Evolutionary conservation across 1,284 basidiomycete genomes (phyloP), one percentile per base, ranked within the genome.

Genomic region (Puccinia coronata): DNA sequence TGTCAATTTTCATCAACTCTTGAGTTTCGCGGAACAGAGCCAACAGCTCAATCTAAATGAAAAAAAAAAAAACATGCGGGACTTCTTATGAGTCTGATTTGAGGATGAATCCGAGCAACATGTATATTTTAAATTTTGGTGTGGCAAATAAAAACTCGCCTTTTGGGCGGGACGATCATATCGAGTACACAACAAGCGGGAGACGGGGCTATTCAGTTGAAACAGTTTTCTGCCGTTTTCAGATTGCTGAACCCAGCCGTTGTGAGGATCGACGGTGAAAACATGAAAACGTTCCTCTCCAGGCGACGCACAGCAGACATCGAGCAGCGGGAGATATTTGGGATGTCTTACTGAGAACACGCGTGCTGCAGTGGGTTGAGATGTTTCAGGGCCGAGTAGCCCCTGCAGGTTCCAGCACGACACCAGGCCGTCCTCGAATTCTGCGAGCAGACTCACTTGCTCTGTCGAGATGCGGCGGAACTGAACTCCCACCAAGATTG

Each of bases 21-120:
- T 51, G 43, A 12, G 69, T 51, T 11, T 51, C 49, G 25, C 23
- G 69, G 25, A 71, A 71, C 47, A 71, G 69, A 39, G 41, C 69
- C 31, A 71, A 23, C 20, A 71, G 28, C 34, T 53, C 69, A 25
- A 71, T 36, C 69, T 71, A 71, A 53, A 71, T 71, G 12, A 71
- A 36, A 31, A 20, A 71, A n/a, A 59, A 59, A 11, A 25, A 11
- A 31, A 28, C 12, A 25, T 18, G 28, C 28, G 16, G n/a, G n/a
- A n/a, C n/a, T n/a, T n/a, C n/a, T n/a, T n/a, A n/a, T n/a, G n/a
- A n/a, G n/a, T n/a, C 28, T 59, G 28, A 59, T 34, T n/a, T n/a
- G n/a, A n/a, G n/a, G n/a, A n/a, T 25, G 9, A 59, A 59, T 11
- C 31, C 43, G 20, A 43, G 34, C 9, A 43, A 9, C 25, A 23